phyloP scores from a whole-genome alignment of 805 yeast species.

The Cyberlindnera xylosilytica region DNA sequence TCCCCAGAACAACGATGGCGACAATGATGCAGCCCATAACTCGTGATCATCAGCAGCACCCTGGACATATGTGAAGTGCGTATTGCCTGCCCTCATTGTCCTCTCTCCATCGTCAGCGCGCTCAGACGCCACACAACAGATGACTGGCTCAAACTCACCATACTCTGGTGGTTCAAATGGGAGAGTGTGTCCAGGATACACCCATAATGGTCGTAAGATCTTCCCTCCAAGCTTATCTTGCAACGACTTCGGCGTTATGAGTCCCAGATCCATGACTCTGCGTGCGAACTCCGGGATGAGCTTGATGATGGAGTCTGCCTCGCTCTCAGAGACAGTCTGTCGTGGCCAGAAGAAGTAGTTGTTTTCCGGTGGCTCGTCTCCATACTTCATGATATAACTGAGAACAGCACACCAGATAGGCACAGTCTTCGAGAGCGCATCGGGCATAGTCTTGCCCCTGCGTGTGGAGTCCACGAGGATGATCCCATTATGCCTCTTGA shows the following conservation, averaged over 20 bases:
- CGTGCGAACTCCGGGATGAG: constrained; percentile 48
- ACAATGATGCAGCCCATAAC: constrained; percentile 64
- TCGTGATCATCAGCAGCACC: constrained; percentile 97
- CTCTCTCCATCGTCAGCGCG: constrained; percentile 57
- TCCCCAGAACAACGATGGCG: constrained; percentile 57
- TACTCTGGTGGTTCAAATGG: constrained; percentile 32
- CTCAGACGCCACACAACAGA: constrained; percentile 61
- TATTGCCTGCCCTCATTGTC: constrained; percentile 33
- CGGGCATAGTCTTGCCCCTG: constrained; percentile 82
- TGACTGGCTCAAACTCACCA: constrained; percentile 38
- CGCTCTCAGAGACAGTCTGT: constrained; percentile 54
- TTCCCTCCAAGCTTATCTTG: constrained; percentile 34
- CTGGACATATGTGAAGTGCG: constrained; percentile 62
- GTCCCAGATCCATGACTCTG: constrained; percentile 38
- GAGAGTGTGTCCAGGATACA: constrained; percentile 49
- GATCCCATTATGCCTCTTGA: constrained; percentile 43
- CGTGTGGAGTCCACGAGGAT: constrained; percentile 81
- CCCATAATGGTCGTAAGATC: constrained; percentile 68
- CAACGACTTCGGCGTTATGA: constrained; percentile 36
- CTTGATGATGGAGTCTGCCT: constrained; percentile 46
- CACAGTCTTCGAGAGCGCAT: constrained; percentile 79
- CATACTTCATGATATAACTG: constrained; percentile 43
- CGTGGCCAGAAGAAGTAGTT: constrained; percentile 48
- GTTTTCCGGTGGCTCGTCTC: constrained; percentile 10
- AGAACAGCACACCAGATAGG: constrained; percentile 91